These are phyloP conservation scores for Gyrodon lividus DNA, from an alignment of 768 basidiomycete genomes.

Conservation along the genomic window DNA sequence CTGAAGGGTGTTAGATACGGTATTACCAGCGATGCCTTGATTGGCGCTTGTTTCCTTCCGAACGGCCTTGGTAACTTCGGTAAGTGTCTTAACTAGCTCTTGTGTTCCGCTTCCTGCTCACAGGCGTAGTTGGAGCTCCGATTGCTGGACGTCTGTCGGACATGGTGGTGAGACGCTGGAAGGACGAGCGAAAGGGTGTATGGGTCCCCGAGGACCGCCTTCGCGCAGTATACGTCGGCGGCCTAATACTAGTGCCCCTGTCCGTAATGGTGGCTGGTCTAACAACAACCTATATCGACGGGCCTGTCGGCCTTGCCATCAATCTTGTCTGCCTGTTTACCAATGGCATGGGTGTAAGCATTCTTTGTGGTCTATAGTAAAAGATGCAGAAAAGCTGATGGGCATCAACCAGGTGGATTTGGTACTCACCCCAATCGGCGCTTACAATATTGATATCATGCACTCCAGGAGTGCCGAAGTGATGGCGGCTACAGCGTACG, in stretches of 20 bases:
- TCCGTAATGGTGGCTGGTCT: constrained; percentile 51
- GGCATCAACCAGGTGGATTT: constrained; percentile 46
- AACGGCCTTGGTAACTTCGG: constrained; percentile 27
- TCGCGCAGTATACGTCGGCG: constrained; percentile 48
- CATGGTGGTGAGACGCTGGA: constrained; percentile 45
- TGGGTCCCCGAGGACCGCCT: constrained; percentile 74
- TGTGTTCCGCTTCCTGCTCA: background rate
- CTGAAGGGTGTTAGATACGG: constrained; percentile 47
- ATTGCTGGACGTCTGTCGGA: constrained; percentile 62
- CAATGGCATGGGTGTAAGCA: constrained; percentile 62
- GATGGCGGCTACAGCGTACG: constrained; percentile 56
- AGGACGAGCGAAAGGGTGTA: constrained; percentile 46
- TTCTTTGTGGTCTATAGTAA: background rate
- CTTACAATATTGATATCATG: constrained; percentile 62
- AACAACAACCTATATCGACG: constrained; percentile 49
- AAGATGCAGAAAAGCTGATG: background rate
- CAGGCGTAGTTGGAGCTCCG: constrained; percentile 52
- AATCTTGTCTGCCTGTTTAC: constrained; percentile 57
- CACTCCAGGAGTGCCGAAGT: constrained; percentile 61
- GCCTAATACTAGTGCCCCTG: constrained; percentile 49
- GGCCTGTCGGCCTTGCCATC: constrained; percentile 47
- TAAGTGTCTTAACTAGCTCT: constrained; percentile 1
- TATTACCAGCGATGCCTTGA: constrained; percentile 19
- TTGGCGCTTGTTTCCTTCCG: constrained; percentile 27
- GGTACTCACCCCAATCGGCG: constrained; percentile 51